Evolutionary conservation across 306 rosid genomes (phyloP), one percentile per base, ranked within the genome.

Genomic region (Astragalus glycyphyllos): DNA sequence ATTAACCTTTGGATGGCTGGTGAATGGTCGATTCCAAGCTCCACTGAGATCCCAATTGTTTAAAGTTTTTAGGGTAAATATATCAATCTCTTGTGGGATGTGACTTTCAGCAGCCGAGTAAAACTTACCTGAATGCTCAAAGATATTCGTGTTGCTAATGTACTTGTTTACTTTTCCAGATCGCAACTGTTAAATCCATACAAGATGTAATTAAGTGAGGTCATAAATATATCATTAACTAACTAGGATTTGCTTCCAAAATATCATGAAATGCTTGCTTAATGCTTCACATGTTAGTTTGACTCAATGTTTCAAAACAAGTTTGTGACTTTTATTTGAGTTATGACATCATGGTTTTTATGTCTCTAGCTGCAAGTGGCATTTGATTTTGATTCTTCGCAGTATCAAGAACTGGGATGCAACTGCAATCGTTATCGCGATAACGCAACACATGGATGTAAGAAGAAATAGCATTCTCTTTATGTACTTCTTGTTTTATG

Each of bases 1-100:
- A 84, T 88, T 83, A 29, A 84, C 91, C 85, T 91, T 91, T 14
- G 96, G 92, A 38, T 92, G 96, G 81, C 94, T 87, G 1, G 66
- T 71, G 61, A 81, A 89, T 20, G 96, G 86, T 54, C 90, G 75
- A 40, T 83, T 73, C 96, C 98, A 87, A 16, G 83, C 69, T 10
- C 73, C 89, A 37, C 48, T 67, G 11, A 86, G 62, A 78, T 92
- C 77, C 96, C 92, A 92, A 68, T 73, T 76, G 10, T 68, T 77
- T 4, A 83, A 58, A 14, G 89, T 83, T 68, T 87, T 61, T 0
- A 92, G 55, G 0, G 82, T 81, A 1, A 57, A 59, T 56, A 86
- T 81, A 71, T 92, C 90, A 38, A 89, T 83, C 82, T 89, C 82
- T 63, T 87, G 95, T 26, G 98, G 95, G 47, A 77, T 41, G 77